These are phyloP conservation scores for Chaetomium fimeti DNA, from an alignment of 495 filamentous ascomycete species.

Conservation along the genomic window DNA sequence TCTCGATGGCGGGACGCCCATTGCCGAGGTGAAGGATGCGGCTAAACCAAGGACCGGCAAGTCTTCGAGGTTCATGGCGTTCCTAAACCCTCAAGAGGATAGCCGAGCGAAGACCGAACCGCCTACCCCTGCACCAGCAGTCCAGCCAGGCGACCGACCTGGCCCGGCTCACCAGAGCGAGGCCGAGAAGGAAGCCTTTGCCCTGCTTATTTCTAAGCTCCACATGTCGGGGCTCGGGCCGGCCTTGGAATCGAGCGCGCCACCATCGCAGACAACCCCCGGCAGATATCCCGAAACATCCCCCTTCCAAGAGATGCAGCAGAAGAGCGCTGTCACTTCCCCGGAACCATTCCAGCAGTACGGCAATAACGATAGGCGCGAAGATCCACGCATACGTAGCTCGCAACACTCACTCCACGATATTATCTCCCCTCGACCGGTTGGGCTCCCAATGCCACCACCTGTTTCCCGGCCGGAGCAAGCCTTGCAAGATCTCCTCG, in stretches of 20 bases:
- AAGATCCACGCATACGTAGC: slow-evolving; percentile 37
- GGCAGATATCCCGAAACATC: slow-evolving; percentile 35
- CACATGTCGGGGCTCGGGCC: slow-evolving; percentile 38
- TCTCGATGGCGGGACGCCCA: slow-evolving; percentile 37
- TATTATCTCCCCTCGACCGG: slow-evolving; percentile 44
- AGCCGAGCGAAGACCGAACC: slow-evolving; percentile 58
- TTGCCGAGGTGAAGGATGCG: slow-evolving; percentile 43
- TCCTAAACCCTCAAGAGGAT: slow-evolving; percentile 68
- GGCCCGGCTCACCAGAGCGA: slow-evolving; percentile 46
- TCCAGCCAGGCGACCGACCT: slow-evolving; percentile 15
- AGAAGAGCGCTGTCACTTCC: slow-evolving; percentile 39
- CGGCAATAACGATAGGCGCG: slow-evolving; percentile 42
- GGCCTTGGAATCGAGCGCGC: slow-evolving; percentile 25
- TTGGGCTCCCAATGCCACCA: slow-evolving; percentile 39
- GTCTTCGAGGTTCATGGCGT: slow-evolving; percentile 77
- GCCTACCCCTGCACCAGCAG: slow-evolving; percentile 37
- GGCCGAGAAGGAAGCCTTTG: slow-evolving; percentile 87
- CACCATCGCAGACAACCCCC: slow-evolving; percentile 22
- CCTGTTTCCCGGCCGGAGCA: slow-evolving; percentile 49
- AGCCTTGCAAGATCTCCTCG: slow-evolving; percentile 53
- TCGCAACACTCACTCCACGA: slow-evolving; percentile 41
- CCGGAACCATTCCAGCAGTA: slow-evolving; percentile 47
- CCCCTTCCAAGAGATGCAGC: slow-evolving; percentile 30
- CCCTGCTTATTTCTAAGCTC: slow-evolving; percentile 82
- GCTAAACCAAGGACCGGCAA: slow-evolving; percentile 51